Conservation (phyloP, 768 basidiomycete genomes). For the Lactarius hengduanensis region DNA sequence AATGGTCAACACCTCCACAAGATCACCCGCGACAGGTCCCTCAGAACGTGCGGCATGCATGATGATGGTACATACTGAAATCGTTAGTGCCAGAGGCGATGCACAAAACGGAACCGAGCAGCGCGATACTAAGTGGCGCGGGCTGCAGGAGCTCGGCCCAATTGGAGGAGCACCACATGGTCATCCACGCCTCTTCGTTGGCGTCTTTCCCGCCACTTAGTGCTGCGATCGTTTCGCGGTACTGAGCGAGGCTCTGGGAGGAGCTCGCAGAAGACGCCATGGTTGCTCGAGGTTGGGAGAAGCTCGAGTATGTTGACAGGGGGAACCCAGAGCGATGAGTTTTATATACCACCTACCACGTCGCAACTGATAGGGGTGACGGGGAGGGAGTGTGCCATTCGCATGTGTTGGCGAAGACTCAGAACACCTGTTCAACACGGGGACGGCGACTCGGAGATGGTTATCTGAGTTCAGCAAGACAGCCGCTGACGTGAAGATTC, state of each 20-base stretch:
- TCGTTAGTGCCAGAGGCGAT: conserved; percentile 20
- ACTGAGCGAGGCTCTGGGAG: conserved; percentile 3
- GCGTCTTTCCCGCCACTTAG: conserved; percentile 3
- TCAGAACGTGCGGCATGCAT: neutral
- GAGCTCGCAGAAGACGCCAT: neutral
- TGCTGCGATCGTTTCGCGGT: neutral
- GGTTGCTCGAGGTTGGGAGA: neutral
- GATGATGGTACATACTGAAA: conserved; percentile 3
- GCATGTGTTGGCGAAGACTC: neutral
- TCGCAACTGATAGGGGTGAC: neutral
- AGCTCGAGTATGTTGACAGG: neutral
- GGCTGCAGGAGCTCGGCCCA: conserved; percentile 27
- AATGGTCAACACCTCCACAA: neutral
- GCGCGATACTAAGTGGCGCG: conserved; percentile 19
- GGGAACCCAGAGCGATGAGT: neutral
- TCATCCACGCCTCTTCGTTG: conserved; percentile 7
- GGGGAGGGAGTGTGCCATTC: neutral
- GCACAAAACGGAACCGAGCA: conserved; percentile 19
- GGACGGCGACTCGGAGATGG: neutral
- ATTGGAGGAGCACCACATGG: conserved; percentile 26
- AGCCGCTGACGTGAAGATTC: neutral
- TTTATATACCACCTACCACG: neutral
- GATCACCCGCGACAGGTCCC: neutral
- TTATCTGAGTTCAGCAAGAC: neutral
- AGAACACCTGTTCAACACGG: neutral